phyloP scores from a whole-genome alignment of 495 filamentous ascomycete species.

The Glonium stellatum region DNA sequence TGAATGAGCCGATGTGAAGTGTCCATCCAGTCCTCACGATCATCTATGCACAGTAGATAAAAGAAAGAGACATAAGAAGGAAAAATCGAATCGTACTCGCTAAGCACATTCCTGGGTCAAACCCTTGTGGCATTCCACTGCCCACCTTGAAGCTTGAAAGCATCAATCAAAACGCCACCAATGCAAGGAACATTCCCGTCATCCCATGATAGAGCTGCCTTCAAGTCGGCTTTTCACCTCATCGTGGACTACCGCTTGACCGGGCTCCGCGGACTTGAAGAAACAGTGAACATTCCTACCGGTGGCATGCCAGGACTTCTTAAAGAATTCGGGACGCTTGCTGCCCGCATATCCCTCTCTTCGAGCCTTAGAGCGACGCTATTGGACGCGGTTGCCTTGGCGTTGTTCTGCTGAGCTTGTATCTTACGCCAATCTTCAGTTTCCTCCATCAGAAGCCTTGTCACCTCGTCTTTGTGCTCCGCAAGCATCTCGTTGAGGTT shows the following conservation, averaged over 20 bases:
- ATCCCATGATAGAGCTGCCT: not conserved
- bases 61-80: not conserved
- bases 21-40: too few relatives aligned
- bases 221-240: too few relatives aligned
- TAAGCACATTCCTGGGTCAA: not conserved
- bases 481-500: constrained; percentile 35
- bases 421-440: constrained; percentile 17
- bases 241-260: constrained; percentile 6
- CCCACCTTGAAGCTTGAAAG: not conserved
- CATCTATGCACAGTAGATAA: not conserved
- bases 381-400: not conserved
- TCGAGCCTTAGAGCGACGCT: not conserved
- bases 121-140: not conserved
- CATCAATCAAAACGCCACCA: not conserved
- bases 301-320: constrained; percentile 18
- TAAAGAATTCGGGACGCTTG: constrained; percentile 7
- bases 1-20: too few relatives aligned
- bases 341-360: constrained; percentile 2
- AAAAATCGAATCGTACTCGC: not conserved
- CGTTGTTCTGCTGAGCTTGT: not conserved
- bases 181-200: not conserved
- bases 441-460: constrained; percentile 20
- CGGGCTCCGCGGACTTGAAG: constrained; percentile 18
- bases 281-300: constrained; percentile 20
- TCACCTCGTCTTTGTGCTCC: constrained; percentile 31